Evolutionary conservation across 2,329 filamentous ascomycete species (phyloP).

Genomic region (Cercospora sojina): DNA sequence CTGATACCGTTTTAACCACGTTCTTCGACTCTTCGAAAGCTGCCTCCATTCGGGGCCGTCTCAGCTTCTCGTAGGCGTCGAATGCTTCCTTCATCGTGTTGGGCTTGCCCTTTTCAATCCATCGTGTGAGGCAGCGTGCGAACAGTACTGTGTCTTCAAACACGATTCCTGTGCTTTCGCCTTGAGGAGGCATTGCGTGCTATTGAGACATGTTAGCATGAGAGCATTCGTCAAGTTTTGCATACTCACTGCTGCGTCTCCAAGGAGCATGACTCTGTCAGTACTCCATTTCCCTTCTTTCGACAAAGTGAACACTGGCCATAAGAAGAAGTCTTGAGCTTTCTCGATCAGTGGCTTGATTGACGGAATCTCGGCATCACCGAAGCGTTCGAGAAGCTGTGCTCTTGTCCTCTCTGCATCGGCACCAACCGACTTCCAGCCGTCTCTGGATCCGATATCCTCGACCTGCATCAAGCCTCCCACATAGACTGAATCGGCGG

Average conservation of each 20-base stretch:
- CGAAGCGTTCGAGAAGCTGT: slow-evolving; percentile 45
- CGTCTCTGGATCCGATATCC: slow-evolving; percentile 45
- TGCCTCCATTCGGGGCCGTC: slow-evolving; percentile 46
- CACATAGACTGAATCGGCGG: slow-evolving; percentile 44
- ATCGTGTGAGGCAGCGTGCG: slow-evolving; percentile 45
- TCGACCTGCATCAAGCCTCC: slow-evolving; percentile 48
- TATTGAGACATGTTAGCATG: slow-evolving; percentile 16
- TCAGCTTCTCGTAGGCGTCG: slow-evolving; percentile 49
- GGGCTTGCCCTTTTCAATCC: slow-evolving; percentile 43
- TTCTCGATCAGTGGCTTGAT: slow-evolving; percentile 43
- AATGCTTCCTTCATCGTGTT: slow-evolving; percentile 47
- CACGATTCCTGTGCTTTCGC: slow-evolving; percentile 53
- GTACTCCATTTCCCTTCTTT: slow-evolving; percentile 48
- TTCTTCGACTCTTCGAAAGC: slow-evolving; percentile 50
- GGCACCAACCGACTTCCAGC: slow-evolving; percentile 47
- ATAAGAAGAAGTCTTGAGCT: slow-evolving; percentile 46
- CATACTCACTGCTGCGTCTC: slow-evolving; percentile 45
- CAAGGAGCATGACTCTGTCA: slow-evolving; percentile 46
- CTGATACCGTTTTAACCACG: slow-evolving; percentile 47
- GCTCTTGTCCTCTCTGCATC: slow-evolving; percentile 45
- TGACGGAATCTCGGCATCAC: slow-evolving; percentile 42
- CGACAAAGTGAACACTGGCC: slow-evolving; percentile 48
- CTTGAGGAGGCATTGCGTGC: slow-evolving; percentile 54
- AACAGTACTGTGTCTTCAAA: slow-evolving; percentile 55
- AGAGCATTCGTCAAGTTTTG: neutral